Evolutionary conservation across 1,139 yeast genomes (phyloP), one percentile per base, ranked within the genome.

Genomic region (Geotrichum bryndzae): DNA sequence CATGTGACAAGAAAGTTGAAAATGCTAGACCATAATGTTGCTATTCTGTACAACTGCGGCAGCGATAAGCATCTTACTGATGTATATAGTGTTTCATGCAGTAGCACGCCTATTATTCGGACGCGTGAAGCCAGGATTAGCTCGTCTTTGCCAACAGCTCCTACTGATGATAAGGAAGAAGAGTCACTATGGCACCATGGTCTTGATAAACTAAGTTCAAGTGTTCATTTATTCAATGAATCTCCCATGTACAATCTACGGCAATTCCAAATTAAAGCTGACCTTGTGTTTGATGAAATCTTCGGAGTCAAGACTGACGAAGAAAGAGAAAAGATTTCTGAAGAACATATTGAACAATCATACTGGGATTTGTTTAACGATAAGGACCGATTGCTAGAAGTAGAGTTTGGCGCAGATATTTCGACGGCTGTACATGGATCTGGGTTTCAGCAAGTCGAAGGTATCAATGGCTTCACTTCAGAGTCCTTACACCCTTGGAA

Each of bases 191-290:
- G 60, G 60, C 62, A 60, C 25, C 4, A 51, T 22, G 62, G 57
- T 11, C 33, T 33, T 15, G 51, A 31, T 18, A 52, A 51, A 22
- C 51, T 58, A 2, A 33, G 29, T 27, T 33, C 33, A 22, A 59
- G 58, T 48, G 46, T 13, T 27, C 52, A 27, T 2, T 64, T 65
- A 3, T 90, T 89, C 70, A 90, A 86, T 66, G 96, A 88, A 66
- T 83, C 86, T 18, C 79, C 84, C 41, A 79, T 81, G 61, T 90
- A 88, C 69, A 79, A 86, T 0, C 74, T 85, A 25, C 69, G 74
- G 0, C 87, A 88, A 64, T 91, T 91, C 70, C 81, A 81, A 64
- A 74, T 80, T 22, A 78, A 84, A 66, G 87, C 91, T 65, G 72
- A 75, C 33, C 10, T 25, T 3, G 77, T 79, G 25, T 87, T 86